These are phyloP conservation scores for Amaranthus palmeri DNA, from an alignment of 148 eudicot genomes.

Conservation along the genomic window DNA sequence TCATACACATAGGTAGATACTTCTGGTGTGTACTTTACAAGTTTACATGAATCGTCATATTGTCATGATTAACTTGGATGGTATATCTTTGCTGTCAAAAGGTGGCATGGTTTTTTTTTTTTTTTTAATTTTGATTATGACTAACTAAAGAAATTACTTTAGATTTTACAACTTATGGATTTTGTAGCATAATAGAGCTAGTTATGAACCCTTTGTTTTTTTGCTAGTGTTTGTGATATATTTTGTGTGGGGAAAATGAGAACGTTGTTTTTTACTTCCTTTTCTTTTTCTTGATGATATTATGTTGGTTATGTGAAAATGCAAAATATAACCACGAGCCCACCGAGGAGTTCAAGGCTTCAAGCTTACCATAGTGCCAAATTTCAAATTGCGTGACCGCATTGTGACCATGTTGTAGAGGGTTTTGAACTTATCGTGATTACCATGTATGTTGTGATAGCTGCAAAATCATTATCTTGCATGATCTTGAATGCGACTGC, in stretches of 20 bases:
- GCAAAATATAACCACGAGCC: not conserved
- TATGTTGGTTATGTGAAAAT: not conserved
- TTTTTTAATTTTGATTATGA: no score
- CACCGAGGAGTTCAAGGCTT: not conserved
- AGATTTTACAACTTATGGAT: not conserved
- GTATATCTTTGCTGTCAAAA: not conserved
- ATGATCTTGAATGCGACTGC: no score
- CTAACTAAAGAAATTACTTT: not conserved
- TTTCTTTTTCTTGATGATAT: not conserved
- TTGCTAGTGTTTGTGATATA: not conserved
- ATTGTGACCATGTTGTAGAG: no score
- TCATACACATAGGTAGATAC: constrained; percentile 82
- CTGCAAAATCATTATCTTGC: no score
- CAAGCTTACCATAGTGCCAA: no score
- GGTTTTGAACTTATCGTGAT: no score
- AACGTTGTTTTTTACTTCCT: not conserved
- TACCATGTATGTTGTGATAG: no score
- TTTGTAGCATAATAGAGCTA: not conserved
- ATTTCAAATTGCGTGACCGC: no score
- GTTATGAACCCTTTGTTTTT: not conserved
- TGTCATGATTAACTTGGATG: not conserved
- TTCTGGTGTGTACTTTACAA: not conserved
- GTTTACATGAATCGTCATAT: not conserved
- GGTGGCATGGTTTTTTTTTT: not conserved
- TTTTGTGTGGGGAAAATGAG: not conserved